phyloP scores from a whole-genome alignment of 78 protist genomes.

The Guillardia theta region DNA sequence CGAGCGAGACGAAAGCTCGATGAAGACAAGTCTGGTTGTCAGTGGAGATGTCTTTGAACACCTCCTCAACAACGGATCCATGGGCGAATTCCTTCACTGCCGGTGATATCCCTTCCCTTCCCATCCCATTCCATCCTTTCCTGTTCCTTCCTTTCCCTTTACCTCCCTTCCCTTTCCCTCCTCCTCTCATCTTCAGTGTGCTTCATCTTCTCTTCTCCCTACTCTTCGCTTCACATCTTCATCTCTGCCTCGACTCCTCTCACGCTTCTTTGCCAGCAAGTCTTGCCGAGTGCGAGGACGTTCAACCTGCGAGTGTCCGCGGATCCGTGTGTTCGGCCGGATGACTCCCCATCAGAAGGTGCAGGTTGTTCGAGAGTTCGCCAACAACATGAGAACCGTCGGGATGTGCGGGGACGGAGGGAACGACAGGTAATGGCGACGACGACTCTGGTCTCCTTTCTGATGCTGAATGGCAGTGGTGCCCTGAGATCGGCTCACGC shows the following conservation, averaged over 20 bases:
- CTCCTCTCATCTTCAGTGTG: not conserved
- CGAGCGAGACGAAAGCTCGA: not conserved
- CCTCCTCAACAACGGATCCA: too few relatives aligned
- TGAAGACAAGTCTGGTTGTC: not conserved
- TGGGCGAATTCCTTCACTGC: too few relatives aligned
- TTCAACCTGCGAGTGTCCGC: not conserved
- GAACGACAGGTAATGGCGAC: too few relatives aligned
- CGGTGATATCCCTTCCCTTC: not conserved
- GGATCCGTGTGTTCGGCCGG: not conserved
- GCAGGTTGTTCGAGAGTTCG: not conserved
- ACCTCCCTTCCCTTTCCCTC: not conserved
- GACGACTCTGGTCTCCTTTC: too few relatives aligned
- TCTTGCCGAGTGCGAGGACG: not conserved
- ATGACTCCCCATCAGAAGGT: not conserved
- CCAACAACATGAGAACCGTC: not conserved
- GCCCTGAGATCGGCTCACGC: not conserved
- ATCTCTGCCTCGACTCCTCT: not conserved
- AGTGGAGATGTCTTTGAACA: not conserved
- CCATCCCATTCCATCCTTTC: not conserved
- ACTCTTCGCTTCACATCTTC: not conserved
- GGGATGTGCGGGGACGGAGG: slow-evolving; percentile 1
- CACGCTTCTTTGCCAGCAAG: not conserved
- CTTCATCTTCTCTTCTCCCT: not conserved
- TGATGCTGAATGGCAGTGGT: too few relatives aligned
- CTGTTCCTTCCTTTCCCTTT: not conserved